Percentiles rank a stretch among this genome's conserved stretches.
Evolutionary conservation across 805 yeast genomes (phyloP).

Genomic region (Candida krabiensis): DNA sequence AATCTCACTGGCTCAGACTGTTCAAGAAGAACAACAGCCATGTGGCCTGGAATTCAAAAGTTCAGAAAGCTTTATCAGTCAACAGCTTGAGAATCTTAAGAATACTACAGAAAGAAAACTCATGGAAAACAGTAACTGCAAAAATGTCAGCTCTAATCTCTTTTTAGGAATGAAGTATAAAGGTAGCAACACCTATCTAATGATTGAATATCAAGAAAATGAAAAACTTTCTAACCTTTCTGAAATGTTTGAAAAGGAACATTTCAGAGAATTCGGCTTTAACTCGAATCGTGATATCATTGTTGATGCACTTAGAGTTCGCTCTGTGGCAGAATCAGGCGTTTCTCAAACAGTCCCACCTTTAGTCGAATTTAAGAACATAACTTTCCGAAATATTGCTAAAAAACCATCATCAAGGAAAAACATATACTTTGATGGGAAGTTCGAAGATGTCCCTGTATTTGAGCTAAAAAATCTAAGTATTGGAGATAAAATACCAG

Average conservation of each 20-base stretch:
- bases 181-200: constrained; percentile 78
- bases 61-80: constrained; percentile 26
- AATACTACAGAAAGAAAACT: constrained; percentile 27
- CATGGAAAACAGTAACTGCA: constrained; percentile 35
- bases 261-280: constrained; percentile 74
- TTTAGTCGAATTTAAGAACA: too few species aligned
- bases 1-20: constrained; percentile 58
- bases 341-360: constrained; percentile 45
- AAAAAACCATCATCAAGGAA: too few species aligned
- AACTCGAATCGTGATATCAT: constrained; percentile 51
- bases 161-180: constrained; percentile 72
- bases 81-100: constrained; percentile 8
- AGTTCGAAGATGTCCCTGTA: constrained; percentile 79
- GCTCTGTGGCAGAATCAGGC: constrained; percentile 66
- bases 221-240: constrained; percentile 66
- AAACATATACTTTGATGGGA: too few species aligned
- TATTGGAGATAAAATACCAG: constrained; percentile 51
- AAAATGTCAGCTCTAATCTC: constrained; percentile 22
- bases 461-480: constrained; percentile 44
- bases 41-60: constrained; percentile 25
- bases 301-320: constrained; percentile 60
- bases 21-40: constrained; percentile 33
- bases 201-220: constrained; percentile 57
- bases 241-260: constrained; percentile 50
- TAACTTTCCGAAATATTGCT: too few species aligned